Conservation (phyloP, 306 rosid species). For the Adenanthera pavonina region DNA sequence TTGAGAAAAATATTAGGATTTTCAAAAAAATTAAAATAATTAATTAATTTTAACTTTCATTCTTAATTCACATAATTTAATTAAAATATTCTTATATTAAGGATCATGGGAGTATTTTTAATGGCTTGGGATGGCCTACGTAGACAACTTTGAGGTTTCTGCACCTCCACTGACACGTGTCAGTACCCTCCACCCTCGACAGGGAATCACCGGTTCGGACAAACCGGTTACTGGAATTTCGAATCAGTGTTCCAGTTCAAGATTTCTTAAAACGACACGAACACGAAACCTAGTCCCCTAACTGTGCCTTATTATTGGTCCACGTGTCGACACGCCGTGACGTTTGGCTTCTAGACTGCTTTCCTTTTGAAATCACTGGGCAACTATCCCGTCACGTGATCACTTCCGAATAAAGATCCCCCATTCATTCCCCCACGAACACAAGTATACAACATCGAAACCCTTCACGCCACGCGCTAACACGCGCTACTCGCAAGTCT, state of each 20-base stretch:
- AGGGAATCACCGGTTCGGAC: slow-evolving; percentile 46
- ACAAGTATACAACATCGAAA: slow-evolving; percentile 21
- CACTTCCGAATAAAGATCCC: slow-evolving; percentile 55
- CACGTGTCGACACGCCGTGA: slow-evolving; percentile 42
- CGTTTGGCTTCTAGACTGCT: slow-evolving; percentile 36
- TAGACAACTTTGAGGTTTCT: neutral
- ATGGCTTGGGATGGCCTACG: slow-evolving; percentile 27
- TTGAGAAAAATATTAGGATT: too few species aligned
- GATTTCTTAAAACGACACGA: slow-evolving; percentile 28
- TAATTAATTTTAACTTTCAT: too few species aligned
- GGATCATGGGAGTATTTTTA: neutral
- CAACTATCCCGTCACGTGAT: slow-evolving; percentile 56
- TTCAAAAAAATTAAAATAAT: too few species aligned
- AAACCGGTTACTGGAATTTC: slow-evolving; percentile 55
- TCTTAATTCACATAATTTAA: too few species aligned
- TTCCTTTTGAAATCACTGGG: slow-evolving; percentile 46
- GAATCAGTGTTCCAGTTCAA: slow-evolving; percentile 46
- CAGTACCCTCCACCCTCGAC: slow-evolving; percentile 39
- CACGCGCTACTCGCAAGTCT: neutral
- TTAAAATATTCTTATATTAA: slow-evolving; percentile 4
- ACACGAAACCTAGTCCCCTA: neutral
- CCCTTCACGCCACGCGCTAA: slow-evolving; percentile 1
- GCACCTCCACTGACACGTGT: slow-evolving; percentile 47
- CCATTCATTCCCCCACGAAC: slow-evolving; percentile 41
- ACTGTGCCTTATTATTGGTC: slow-evolving; percentile 33